phyloP scores from a whole-genome alignment of 192 early-diverging fungal species.

The Coemansia sp. region DNA sequence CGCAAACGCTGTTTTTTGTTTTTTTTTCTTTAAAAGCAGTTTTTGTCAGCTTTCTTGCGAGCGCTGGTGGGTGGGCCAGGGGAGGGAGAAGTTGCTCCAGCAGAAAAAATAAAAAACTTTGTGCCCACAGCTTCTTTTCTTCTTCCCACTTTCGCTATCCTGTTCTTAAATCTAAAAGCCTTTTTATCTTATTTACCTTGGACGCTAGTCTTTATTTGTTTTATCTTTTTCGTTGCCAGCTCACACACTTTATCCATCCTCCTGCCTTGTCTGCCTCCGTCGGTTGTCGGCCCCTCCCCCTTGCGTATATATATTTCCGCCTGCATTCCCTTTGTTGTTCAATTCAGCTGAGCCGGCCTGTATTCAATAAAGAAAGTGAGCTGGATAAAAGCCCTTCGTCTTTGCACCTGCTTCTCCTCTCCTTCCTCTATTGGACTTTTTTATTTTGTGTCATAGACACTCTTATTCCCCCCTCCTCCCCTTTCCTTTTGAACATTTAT shows the following conservation, averaged over 20 bases:
- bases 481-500: slow-evolving; percentile 5
- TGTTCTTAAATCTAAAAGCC: background rate
- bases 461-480: background rate
- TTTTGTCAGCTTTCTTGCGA: background rate
- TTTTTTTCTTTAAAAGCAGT: background rate
- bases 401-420: background rate
- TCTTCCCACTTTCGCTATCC: too few relatives aligned
- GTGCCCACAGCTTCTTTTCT: too few relatives aligned
- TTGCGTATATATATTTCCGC: background rate
- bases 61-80: too few relatives aligned
- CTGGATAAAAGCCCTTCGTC: background rate
- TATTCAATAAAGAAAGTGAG: background rate
- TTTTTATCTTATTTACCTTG: slow-evolving; percentile 1
- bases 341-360: background rate
- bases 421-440: background rate
- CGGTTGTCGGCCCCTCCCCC: background rate
- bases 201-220: background rate
- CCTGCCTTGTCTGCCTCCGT: background rate
- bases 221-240: background rate
- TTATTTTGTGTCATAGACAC: slow-evolving; percentile 2
- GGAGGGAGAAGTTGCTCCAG: too few relatives aligned
- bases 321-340: slow-evolving; percentile 3
- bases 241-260: background rate
- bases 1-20: background rate
- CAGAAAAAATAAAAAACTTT: too few relatives aligned